These are phyloP conservation scores for Alternaria angustiovoidea DNA, from an alignment of 2,329 filamentous ascomycete genomes.

Conservation along the genomic window DNA sequence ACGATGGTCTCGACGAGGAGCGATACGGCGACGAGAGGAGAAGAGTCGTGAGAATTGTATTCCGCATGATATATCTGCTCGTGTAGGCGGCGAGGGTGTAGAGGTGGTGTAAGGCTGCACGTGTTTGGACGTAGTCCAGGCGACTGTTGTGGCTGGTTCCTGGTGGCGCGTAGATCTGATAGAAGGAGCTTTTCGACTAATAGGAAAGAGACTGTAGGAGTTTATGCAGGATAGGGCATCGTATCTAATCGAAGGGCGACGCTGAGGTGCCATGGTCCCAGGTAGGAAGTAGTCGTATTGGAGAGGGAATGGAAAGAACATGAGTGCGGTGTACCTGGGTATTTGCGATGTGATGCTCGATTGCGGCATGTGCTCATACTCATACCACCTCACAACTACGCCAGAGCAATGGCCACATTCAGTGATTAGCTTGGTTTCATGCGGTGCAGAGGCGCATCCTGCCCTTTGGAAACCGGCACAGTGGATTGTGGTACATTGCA, in stretches of 20 bases:
- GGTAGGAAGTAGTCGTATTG: background rate
- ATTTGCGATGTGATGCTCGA: background rate
- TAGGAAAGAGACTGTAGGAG: background rate
- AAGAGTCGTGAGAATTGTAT: background rate
- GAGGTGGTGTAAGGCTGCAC: background rate
- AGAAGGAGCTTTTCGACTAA: background rate
- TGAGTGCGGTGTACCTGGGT: background rate
- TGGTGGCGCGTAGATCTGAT: background rate
- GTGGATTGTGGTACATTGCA: background rate
- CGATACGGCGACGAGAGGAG: background rate
- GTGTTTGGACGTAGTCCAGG: background rate
- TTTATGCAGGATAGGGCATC: background rate
- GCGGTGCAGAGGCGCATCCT: background rate
- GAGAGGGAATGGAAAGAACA: background rate
- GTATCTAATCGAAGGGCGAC: background rate
- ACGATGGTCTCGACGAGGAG: background rate
- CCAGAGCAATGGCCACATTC: too few relatives aligned
- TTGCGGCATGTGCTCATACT: background rate
- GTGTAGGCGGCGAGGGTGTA: rapidly evolving
- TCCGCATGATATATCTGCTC: background rate
- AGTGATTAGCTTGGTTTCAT: background rate
- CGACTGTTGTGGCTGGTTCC: background rate
- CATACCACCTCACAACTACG: background rate
- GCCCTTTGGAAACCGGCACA: background rate
- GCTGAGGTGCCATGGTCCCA: background rate